These are phyloP conservation scores for Podospora conica DNA, from an alignment of 495 filamentous ascomycete species.

Conservation along the genomic window DNA sequence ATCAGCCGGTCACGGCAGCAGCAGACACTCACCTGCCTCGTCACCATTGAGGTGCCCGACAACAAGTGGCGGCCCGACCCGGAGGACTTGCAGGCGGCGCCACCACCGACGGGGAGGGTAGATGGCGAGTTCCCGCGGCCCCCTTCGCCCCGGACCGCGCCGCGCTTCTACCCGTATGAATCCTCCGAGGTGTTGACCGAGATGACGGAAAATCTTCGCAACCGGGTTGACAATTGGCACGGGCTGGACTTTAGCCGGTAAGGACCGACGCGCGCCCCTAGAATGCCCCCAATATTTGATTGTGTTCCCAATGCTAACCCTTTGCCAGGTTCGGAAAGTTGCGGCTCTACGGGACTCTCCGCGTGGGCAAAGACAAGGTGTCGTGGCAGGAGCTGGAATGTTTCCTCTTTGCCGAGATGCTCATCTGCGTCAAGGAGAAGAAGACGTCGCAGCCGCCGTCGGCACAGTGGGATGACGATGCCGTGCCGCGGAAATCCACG, in stretches of 20 bases:
- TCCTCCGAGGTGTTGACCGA: constrained; percentile 67
- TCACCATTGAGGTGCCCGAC: constrained; percentile 92
- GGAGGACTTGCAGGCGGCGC: constrained; percentile 68
- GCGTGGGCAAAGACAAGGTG: constrained; percentile 92
- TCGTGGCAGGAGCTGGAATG: constrained; percentile 99
- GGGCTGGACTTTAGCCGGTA: constrained; percentile 91
- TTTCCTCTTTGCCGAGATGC: constrained; percentile 97
- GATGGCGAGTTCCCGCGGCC: constrained; percentile 44
- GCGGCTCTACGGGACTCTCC: constrained; percentile 81
- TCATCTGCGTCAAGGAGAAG: constrained; percentile 99
- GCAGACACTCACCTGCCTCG: constrained; percentile 87
- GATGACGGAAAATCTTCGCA: constrained; percentile 79
- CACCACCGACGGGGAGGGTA: constrained; percentile 29
- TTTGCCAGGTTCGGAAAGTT: constrained; percentile 78
- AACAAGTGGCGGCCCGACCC: constrained; percentile 84
- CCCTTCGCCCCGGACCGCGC: constrained; percentile 43
- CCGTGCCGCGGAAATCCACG: constrained; percentile 55
- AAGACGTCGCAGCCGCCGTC: constrained; percentile 48
- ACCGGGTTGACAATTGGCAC: constrained; percentile 96
- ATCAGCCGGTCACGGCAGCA: constrained; percentile 88
- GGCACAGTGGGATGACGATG: constrained; percentile 57
- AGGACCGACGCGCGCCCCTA: constrained; percentile 11
- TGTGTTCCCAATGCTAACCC: constrained; percentile 7
- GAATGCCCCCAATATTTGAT: constrained; percentile 2
- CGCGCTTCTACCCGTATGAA: constrained; percentile 54